phyloP scores from a whole-genome alignment of 305 asterid genomes.

The Ruellia speciosa region DNA sequence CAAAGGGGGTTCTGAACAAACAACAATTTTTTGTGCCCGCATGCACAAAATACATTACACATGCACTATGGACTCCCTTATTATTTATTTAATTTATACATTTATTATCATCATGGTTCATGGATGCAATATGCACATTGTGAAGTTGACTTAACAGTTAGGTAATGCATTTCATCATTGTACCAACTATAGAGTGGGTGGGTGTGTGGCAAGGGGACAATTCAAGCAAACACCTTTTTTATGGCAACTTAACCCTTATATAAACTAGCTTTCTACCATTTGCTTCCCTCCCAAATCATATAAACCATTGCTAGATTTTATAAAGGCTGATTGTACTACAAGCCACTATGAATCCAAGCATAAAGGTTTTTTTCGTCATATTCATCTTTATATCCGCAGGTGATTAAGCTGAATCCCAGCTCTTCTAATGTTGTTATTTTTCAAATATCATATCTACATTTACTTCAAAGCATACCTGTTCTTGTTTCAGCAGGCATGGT shows the following conservation, averaged over 20 bases:
- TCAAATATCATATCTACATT: background rate
- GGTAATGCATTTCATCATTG: conserved; percentile 56
- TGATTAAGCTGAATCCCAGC: conserved; percentile 14
- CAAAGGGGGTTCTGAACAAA: conserved; percentile 23
- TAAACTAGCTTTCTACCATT: conserved; percentile 23
- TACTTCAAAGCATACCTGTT: background rate
- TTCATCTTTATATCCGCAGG: conserved; percentile 45
- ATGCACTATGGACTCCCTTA: conserved; percentile 16
- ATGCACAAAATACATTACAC: conserved; percentile 20
- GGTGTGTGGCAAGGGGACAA: conserved; percentile 30
- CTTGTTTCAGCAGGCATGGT: conserved; percentile 24
- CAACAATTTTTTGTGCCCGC: conserved; percentile 22
- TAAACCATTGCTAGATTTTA: conserved; percentile 14
- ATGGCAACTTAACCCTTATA: conserved; percentile 36
- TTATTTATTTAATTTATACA: too few species aligned
- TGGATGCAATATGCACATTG: conserved; percentile 39
- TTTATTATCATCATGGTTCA: conserved; percentile 5
- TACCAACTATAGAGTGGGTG: conserved; percentile 33
- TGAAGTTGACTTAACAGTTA: conserved; percentile 61
- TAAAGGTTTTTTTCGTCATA: conserved; percentile 27
- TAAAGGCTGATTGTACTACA: background rate
- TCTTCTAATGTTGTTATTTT: background rate
- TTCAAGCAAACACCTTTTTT: conserved; percentile 18
- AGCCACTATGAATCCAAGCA: conserved; percentile 30
- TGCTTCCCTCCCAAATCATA: conserved; percentile 21